These are phyloP conservation scores for Ophiostoma perfectum DNA, from an alignment of 2,329 filamentous ascomycete species.

Conservation along the genomic window DNA sequence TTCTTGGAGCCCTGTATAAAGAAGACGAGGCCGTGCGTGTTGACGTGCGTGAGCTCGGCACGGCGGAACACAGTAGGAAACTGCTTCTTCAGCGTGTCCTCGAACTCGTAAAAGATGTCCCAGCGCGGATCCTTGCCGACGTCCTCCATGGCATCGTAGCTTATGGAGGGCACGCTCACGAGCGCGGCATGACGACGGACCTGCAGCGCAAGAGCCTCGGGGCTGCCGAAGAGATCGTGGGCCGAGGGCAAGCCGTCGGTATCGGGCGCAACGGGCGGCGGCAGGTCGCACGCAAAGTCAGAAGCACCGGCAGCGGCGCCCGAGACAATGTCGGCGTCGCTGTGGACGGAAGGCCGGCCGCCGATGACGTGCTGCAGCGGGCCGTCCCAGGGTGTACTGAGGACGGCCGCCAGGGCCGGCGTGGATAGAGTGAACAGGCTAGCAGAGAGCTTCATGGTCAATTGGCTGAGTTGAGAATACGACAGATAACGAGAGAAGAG, in stretches of 20 bases:
- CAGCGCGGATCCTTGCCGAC: slow-evolving; percentile 54
- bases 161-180: slow-evolving; percentile 33
- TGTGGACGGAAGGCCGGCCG: not conserved
- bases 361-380: slow-evolving; percentile 18
- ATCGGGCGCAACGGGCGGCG: slow-evolving; percentile 23
- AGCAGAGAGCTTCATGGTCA: slow-evolving; percentile 15
- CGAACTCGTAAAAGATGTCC: slow-evolving; percentile 52
- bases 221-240: slow-evolving; percentile 21
- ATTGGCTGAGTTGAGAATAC: not conserved
- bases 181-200: slow-evolving; percentile 31
- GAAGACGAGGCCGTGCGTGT: slow-evolving; percentile 54
- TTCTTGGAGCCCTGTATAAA: slow-evolving; percentile 50
- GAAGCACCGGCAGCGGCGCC: not conserved
- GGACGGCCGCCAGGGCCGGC: slow-evolving; percentile 18
- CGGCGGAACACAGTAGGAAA: slow-evolving; percentile 48
- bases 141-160: slow-evolving; percentile 42
- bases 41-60: slow-evolving; percentile 46
- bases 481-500: not conserved
- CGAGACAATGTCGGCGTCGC: slow-evolving; percentile 1
- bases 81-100: slow-evolving; percentile 42
- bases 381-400: not conserved
- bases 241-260: slow-evolving; percentile 23
- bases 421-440: slow-evolving; percentile 16
- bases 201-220: slow-evolving; percentile 22
- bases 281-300: slow-evolving; percentile 26